Evolutionary conservation across 306 rosid genomes (phyloP), one percentile per base, ranked within the genome.

Genomic region (Lithocarpus polystachyus): DNA sequence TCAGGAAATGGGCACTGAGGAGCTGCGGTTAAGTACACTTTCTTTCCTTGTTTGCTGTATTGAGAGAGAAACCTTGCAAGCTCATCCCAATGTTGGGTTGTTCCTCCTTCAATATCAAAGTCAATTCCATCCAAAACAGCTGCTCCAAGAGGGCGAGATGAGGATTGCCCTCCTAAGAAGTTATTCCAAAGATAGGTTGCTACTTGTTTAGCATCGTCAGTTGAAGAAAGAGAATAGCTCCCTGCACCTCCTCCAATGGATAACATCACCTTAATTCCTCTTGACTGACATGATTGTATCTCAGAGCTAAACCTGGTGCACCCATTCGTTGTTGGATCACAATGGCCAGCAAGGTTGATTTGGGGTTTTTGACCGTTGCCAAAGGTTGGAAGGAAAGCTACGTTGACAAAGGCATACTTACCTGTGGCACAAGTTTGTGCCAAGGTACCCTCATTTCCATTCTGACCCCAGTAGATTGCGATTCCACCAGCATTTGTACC

Each of bases 1-100:
- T 89, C 90, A 17, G 96, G 91, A 51, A 88, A 92, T 51, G 89
- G 87, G 60, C 91, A 90, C 68, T 88, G 90, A 8, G 92, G 91
- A 6, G 93, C 90, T 3, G 92, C 91, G 7, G 84, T 78, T 4
- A 90, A 13, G 81, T 79, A 87, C 5, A 92, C 87, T 52, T 87
- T 92, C 78, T 85, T 86, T 11, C 82, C 88, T 18, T 31, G 56
- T 26, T 51, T 79, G 64, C 85, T 83, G 29, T 86, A 80, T 14
- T 51, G 78, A 17, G 87, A 79, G 14, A 91, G 83, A 77, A 70
- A 82, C 73, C 68, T 83, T 1, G 97, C 93, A 4, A 91, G 87
- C 6, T 84, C 90, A 80, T 72, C 87, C 92, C 89, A 88, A 1
- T 87, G 75, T 4, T 73, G 84, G 78, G 54, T 69, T 69, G 93